These are phyloP conservation scores for Coemansia sp. DNA, from an alignment of 192 early-diverging fungal genomes.

Conservation along the genomic window DNA sequence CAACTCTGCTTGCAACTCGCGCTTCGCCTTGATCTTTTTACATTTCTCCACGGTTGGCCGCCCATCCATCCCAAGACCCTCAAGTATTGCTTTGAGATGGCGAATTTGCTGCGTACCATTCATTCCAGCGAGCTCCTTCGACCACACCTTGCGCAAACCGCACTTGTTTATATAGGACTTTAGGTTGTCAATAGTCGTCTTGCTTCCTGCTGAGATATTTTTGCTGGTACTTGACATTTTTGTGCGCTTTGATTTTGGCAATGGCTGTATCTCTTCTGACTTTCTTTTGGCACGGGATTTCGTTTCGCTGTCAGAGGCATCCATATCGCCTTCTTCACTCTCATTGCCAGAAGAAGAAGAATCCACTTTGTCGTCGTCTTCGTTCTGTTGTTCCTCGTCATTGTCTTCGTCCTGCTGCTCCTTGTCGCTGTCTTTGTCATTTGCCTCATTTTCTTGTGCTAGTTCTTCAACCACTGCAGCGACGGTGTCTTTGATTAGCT, in stretches of 20 bases:
- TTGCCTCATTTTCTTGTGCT: neutral
- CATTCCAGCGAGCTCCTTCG: constrained; percentile 54
- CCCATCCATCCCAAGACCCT: constrained; percentile 57
- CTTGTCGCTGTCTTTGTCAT: neutral
- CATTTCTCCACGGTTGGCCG: constrained; percentile 63
- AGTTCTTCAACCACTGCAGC: constrained; percentile 8
- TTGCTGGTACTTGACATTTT: neutral
- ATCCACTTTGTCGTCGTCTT: neutral
- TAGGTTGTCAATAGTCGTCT: constrained; percentile 36
- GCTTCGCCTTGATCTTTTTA: constrained; percentile 57
- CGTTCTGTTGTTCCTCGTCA: no score
- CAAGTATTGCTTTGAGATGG: constrained; percentile 49
- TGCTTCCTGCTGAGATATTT: constrained; percentile 12
- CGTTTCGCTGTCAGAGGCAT: neutral
- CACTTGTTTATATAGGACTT: constrained; percentile 54
- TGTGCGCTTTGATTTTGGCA: constrained; percentile 17
- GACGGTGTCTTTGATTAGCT: constrained; percentile 29
- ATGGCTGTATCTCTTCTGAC: constrained; percentile 9
- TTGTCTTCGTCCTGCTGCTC: constrained; percentile 3
- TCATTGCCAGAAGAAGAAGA: neutral
- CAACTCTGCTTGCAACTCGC: constrained; percentile 60
- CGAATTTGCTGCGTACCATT: constrained; percentile 49
- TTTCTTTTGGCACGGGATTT: neutral
- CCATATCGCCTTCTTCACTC: neutral
- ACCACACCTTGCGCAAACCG: constrained; percentile 55